Base-by-base conservation (phyloP, 2,329 filamentous ascomycete species). In the Colletotrichum sp. region DNA sequence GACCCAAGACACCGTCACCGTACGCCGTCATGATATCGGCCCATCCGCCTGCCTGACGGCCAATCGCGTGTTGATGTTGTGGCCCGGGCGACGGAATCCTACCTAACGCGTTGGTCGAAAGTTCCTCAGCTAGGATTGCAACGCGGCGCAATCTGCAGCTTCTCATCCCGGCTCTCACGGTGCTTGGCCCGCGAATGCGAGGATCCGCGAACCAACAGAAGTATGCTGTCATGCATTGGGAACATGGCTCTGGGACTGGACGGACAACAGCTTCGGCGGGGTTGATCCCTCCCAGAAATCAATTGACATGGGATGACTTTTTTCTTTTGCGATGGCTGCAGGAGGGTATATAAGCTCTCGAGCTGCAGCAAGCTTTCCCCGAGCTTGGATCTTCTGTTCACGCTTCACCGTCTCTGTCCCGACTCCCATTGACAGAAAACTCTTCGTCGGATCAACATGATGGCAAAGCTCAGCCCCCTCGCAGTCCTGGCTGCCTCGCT, bases 401-500 rank as follows among this genome's bases (percentile, higher is more conserved):
- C 58, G 58, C 74, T 63, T 66, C 66, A 74, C 66, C 32, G 38
- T 71, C 36, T 26, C 67, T 34, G n/a, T 74, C 36, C 72, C 66
- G 63, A 61, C 61, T 61, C 32, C 43, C 57, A n/a, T 75, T 64
- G 55, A 10, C 26, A 76, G 74, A 28, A 66, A 76, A 71, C 30
- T 71, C 30, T 16, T 28, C 28, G 71, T 65, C 43, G 74, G 55
- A 60, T 76, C 67, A 77, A 76, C 61, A 86, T 84, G 81, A 81
- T 86, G 79, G 82, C 81, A 79, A 87, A 83, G 80, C 77, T 86
- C 78, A 83, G 81, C 78, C 77, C 81, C 75, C 80, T 82, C 78
- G 80, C 81, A 78, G 80, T 82, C 76, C 77, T 85, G 60, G 82
- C 79, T 77, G 82, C 81, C 48, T 84, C 82, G 77, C 79, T 84